Evolutionary conservation across 2,329 filamentous ascomycete genomes (phyloP).

Genomic region (Colletotrichum shisoi): DNA sequence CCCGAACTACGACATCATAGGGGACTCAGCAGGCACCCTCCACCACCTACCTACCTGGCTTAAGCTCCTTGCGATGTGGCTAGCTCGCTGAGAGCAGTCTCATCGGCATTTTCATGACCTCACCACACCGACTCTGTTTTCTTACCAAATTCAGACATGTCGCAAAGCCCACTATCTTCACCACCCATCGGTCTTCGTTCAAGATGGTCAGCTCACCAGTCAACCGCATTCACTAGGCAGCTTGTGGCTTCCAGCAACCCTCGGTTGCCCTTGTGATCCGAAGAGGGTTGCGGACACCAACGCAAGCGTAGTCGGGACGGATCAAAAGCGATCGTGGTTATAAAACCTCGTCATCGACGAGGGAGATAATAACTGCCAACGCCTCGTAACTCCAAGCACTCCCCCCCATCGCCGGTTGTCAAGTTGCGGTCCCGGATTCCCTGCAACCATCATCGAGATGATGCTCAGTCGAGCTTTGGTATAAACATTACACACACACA

Average conservation of each 20-base stretch:
- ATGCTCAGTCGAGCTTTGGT: neutral
- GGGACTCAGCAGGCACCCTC: conserved; percentile 8
- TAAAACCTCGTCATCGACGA: neutral
- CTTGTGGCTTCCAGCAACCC: neutral
- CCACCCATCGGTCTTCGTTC: neutral
- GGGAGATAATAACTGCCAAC: neutral
- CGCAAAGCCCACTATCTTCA: neutral
- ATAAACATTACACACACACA: neutral
- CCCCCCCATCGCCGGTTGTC: neutral
- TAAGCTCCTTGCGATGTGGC: conserved; percentile 25
- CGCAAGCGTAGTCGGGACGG: neutral
- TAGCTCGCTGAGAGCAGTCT: conserved; percentile 11
- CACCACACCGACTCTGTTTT: conserved; percentile 3
- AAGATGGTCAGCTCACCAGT: neutral
- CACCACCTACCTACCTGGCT: conserved; percentile 20
- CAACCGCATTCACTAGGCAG: neutral
- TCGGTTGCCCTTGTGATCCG: neutral
- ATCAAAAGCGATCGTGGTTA: neutral
- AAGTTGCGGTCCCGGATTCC: neutral
- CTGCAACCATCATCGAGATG: neutral
- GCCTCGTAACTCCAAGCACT: conserved; percentile 3
- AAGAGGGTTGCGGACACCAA: neutral
- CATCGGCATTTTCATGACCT: conserved; percentile 31
- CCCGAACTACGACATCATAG: conserved; percentile 33
- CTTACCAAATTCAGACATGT: neutral